Conservation (phyloP, 306 rosid genomes). For the Rosa multiflora region DNA sequence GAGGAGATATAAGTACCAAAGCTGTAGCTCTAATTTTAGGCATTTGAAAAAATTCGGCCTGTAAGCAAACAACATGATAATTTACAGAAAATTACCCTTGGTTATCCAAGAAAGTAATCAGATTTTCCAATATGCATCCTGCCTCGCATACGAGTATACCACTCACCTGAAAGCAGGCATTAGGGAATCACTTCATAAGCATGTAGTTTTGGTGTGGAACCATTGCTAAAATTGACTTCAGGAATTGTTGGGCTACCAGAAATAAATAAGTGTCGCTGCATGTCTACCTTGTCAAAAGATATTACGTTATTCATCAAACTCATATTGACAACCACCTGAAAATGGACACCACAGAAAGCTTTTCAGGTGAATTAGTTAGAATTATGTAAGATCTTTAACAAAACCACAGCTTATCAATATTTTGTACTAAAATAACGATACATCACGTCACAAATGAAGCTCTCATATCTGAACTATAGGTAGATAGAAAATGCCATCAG, state of each 20-base stretch:
- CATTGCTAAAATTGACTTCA: conserved; percentile 14
- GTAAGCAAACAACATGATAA: conserved; percentile 11
- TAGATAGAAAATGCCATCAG: background rate
- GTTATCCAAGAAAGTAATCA: conserved; percentile 74
- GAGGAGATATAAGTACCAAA: background rate
- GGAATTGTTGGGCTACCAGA: conserved; percentile 14
- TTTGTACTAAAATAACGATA: background rate
- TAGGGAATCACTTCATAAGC: conserved; percentile 30
- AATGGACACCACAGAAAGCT: conserved; percentile 27
- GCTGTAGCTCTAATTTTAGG: background rate
- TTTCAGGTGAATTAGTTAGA: conserved; percentile 6
- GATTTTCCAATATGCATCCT: conserved; percentile 91
- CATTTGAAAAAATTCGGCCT: background rate
- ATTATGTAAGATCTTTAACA: conserved; percentile 3
- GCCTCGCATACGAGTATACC: conserved; percentile 97
- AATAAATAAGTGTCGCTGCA: conserved; percentile 9
- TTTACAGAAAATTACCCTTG: conserved; percentile 67
- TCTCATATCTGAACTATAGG: background rate
- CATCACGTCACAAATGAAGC: background rate
- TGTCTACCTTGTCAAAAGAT: conserved; percentile 81
- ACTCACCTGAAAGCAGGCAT: conserved; percentile 68
- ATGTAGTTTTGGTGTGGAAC: conserved; percentile 10
- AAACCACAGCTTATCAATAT: background rate
- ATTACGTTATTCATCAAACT: conserved; percentile 70
- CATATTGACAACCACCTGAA: conserved; percentile 85